Evolutionary conservation across 2,329 filamentous ascomycete species (phyloP), one percentile per base, ranked within the genome.

Genomic region (Fusarium torulosum): DNA sequence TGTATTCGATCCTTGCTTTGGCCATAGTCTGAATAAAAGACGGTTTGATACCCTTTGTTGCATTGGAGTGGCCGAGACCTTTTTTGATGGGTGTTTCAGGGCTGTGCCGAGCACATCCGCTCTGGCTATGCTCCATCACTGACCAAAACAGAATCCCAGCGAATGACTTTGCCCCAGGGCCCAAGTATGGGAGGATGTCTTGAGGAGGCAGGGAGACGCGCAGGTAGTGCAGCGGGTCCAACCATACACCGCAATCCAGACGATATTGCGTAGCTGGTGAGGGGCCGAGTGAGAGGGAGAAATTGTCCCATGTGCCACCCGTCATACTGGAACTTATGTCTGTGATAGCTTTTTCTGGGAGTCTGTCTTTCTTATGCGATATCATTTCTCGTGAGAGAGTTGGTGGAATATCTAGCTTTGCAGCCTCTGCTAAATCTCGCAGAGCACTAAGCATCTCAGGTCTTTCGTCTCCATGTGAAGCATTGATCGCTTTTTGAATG

Each of bases 91-190:
- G 4, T 0, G 8, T 1, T 4, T 62, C 19, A 11, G 51, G 14
- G 6, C 21, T 19, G 9, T 56, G 53, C 1, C 8, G 35, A 0
- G n/a, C 17, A 6, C 59, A 62, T 3, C 31, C 11, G 3, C 35
- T 43, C 17, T 62, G 59, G 1, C 43, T 42, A 8, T 62, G 59
- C 0, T 62, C 47, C 59, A 62, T 62, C 2, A 62, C 57, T 1
- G 59, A 62, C 59, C 59, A 62, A 7, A 62, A 62, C 1, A 62
- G 23, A 46, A 55, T 35, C 0, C 59, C 59, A 0, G 47, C 47
- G 0, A 62, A 47, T 0, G 47, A 19, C 0, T 47, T 47, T 0
- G 59, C 59, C 4, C 59, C 57, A 0, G 42, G 0, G 0, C 59
- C 59, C 0, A 62, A 33, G 1, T 62, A 62, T 0, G 59, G 59